These are phyloP conservation scores for Chernovozyma sophiae-reginae DNA, from an alignment of 1,139 yeast species.

Conservation along the genomic window DNA sequence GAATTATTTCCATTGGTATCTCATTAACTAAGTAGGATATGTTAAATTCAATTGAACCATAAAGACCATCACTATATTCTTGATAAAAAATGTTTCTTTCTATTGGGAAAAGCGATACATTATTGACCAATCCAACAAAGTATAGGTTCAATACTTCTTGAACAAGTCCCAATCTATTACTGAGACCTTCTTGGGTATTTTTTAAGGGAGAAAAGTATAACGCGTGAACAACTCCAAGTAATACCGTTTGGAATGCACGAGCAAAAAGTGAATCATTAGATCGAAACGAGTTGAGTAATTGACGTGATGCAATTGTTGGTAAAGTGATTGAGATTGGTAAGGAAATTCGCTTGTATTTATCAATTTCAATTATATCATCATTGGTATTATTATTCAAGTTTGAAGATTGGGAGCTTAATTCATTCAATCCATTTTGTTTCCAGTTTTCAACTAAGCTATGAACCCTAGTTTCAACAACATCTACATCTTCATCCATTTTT, in stretches of 20 bases:
- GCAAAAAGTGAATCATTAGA: constrained; percentile 62
- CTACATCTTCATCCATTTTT: constrained; percentile 29
- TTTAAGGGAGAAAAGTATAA: constrained; percentile 69
- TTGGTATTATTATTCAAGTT: not conserved
- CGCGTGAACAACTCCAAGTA: constrained; percentile 63
- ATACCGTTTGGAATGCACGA: constrained; percentile 61
- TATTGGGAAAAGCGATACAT: constrained; percentile 67
- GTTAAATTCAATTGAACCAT: constrained; percentile 65
- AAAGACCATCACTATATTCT: constrained; percentile 71
- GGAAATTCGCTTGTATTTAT: constrained; percentile 16
- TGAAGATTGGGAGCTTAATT: not conserved
- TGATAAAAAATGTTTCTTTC: constrained; percentile 76
- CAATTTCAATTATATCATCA: constrained; percentile 14
- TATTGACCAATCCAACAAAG: constrained; percentile 76
- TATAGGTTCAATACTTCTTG: constrained; percentile 73
- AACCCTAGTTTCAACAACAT: constrained; percentile 27
- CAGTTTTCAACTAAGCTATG: constrained; percentile 35
- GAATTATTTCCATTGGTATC: constrained; percentile 65
- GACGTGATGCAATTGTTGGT: constrained; percentile 29
- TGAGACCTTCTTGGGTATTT: constrained; percentile 53
- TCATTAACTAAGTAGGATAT: constrained; percentile 63
- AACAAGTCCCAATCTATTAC: constrained; percentile 66
- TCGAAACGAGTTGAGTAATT: constrained; percentile 48
- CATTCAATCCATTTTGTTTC: constrained; percentile 15
- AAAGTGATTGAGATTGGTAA: constrained; percentile 25